Conservation (phyloP, 306 rosid species). For the Medicago ruthenica region DNA sequence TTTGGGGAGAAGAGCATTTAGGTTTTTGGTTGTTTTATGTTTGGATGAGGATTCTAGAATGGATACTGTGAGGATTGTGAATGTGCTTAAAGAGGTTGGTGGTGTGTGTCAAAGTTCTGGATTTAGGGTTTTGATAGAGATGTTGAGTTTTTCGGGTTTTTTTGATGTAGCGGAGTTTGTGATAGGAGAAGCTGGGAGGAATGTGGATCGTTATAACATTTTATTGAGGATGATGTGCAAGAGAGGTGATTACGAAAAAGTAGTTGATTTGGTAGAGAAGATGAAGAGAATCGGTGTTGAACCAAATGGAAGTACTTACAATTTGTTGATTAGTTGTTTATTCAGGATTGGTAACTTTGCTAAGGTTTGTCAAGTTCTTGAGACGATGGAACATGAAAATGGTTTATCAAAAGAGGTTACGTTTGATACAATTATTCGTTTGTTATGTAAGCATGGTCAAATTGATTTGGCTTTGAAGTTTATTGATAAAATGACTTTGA, state of each 20-base stretch:
- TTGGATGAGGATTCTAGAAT: conserved; percentile 43
- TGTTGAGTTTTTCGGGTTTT: conserved; percentile 52
- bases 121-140: conserved; percentile 62
- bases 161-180: conserved; percentile 59
- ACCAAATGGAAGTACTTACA: conserved; percentile 48
- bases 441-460: conserved; percentile 46
- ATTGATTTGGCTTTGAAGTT: conserved; percentile 54
- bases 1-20: conserved; percentile 58
- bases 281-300: conserved; percentile 61
- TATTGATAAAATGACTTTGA: conserved; percentile 60
- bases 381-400: conserved; percentile 50
- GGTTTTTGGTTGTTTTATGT: conserved; percentile 53
- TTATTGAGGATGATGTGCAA: conserved; percentile 62
- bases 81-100: conserved; percentile 64
- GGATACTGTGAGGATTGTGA: conserved; percentile 47
- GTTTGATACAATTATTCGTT: conserved; percentile 58
- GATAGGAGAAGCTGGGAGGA: conserved; percentile 52
- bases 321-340: conserved; percentile 61
- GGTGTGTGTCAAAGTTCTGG: conserved; percentile 67
- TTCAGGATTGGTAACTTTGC: conserved; percentile 53
- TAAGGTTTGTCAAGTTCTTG: conserved; percentile 55
- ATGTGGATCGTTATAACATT: conserved; percentile 52
- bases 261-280: conserved; percentile 51
- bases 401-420: conserved; percentile 56
- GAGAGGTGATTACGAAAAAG: conserved; percentile 56